Percentiles rank a stretch among this genome's conserved stretches.
Conservation (phyloP, 352 stramenopile genomes). For the Pythium coloratum region DNA sequence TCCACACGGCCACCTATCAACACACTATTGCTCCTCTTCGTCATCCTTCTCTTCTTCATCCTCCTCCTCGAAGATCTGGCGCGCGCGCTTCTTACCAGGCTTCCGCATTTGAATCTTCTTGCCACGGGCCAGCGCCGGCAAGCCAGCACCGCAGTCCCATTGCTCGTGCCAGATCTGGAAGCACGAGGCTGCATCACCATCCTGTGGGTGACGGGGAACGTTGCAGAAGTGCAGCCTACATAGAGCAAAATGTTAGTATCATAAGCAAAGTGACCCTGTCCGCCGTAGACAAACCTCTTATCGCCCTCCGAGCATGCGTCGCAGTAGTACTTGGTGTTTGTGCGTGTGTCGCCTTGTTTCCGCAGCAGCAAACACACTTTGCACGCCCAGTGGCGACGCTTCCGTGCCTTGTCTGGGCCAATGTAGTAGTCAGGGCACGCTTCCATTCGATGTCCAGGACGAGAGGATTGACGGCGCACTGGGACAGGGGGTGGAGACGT, state of each 20-base stretch:
- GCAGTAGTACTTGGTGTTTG: constrained; percentile 12
- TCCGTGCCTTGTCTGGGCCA: not conserved
- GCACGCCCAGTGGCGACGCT: constrained; percentile 1
- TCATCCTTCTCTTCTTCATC: not conserved
- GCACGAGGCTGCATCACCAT: constrained; percentile 3
- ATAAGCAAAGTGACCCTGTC: not conserved
- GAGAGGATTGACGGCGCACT: not conserved
- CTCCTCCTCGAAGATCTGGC: not conserved
- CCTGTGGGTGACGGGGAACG: not conserved
- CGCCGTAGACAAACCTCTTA: not conserved
- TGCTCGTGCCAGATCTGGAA: constrained; percentile 24
- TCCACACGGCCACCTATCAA: not conserved
- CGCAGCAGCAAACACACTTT: constrained; percentile 6
- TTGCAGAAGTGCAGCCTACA: constrained; percentile 11
- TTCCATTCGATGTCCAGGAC: not conserved
- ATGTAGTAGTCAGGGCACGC: constrained; percentile 2
- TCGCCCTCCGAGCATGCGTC: constrained; percentile 1
- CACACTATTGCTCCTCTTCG: not conserved
- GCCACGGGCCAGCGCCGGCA: not conserved
- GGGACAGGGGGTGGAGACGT: not conserved
- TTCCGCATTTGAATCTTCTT: constrained; percentile 4
- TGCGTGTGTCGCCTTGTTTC: not conserved
- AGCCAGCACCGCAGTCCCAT: not conserved
- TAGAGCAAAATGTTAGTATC: not conserved
- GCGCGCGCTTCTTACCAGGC: constrained; percentile 1